Conservation (phyloP, 1,284 basidiomycete species). For the Ceratobasidium sp. region DNA sequence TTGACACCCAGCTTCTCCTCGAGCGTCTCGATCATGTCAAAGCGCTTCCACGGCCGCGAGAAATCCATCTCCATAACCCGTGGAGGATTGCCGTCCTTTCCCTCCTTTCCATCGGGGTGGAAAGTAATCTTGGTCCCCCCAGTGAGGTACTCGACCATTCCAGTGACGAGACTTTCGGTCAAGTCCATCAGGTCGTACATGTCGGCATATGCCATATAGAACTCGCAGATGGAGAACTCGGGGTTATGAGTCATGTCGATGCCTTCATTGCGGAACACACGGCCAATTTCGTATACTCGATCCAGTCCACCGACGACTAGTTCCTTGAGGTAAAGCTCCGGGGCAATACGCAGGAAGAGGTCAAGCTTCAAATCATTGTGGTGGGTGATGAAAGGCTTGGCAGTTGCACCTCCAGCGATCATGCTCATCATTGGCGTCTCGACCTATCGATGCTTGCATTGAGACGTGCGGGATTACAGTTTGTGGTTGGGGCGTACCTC, state of each 20-base stretch:
- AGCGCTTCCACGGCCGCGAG: slow-evolving; percentile 96
- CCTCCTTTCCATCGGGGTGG: slow-evolving; percentile 92
- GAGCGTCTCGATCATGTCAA: slow-evolving; percentile 97
- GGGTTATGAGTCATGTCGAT: slow-evolving; percentile 99
- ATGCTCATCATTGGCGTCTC: slow-evolving; percentile 99
- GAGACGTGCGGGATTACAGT: background rate
- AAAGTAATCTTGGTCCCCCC: slow-evolving; percentile 85
- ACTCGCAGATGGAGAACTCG: slow-evolving; percentile 98
- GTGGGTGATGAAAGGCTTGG: slow-evolving; percentile 98
- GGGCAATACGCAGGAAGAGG: slow-evolving; percentile 97
- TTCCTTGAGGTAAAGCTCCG: slow-evolving; percentile 98
- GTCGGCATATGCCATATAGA: slow-evolving; percentile 99
- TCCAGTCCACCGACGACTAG: slow-evolving; percentile 97
- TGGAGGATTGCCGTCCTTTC: slow-evolving; percentile 54
- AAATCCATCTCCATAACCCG: slow-evolving; percentile 85
- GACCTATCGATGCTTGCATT: slow-evolving; percentile 55
- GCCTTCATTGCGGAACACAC: slow-evolving; percentile 98
- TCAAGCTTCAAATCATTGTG: slow-evolving; percentile 99
- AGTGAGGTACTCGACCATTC: slow-evolving; percentile 88
- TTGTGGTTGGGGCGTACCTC: slow-evolving; percentile 57
- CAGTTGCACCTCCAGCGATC: slow-evolving; percentile 96
- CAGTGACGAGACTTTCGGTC: slow-evolving; percentile 90
- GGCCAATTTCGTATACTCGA: slow-evolving; percentile 97
- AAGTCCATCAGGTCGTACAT: slow-evolving; percentile 99
- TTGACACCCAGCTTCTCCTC: slow-evolving; percentile 92